phyloP scores from a whole-genome alignment of 805 yeast species.

The Cyberlindnera euphorbiae region DNA sequence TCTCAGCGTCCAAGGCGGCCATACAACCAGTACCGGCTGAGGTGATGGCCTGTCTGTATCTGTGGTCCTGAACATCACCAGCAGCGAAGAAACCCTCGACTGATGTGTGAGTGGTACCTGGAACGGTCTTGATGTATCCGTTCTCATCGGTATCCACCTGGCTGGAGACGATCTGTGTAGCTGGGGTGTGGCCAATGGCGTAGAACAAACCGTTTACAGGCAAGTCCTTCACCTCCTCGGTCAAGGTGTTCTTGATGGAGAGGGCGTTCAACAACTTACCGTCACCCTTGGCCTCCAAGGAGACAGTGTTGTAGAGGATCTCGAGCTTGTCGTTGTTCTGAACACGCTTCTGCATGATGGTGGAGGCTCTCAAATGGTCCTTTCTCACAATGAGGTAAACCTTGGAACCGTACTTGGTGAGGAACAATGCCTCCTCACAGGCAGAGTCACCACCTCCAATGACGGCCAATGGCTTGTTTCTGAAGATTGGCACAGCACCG shows the following conservation, averaged over 20 bases:
- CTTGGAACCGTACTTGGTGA: conserved; percentile 97
- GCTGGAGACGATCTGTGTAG: conserved; percentile 72
- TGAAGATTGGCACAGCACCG: conserved; percentile 98
- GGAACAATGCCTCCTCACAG: conserved; percentile 96
- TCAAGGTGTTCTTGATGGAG: conserved; percentile 62
- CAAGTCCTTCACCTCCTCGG: conserved; percentile 64
- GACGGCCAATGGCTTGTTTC: conserved; percentile 96
- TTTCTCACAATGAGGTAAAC: conserved; percentile 92
- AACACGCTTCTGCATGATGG: conserved; percentile 95
- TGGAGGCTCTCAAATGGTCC: conserved; percentile 90
- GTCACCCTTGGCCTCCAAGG: conserved; percentile 89
- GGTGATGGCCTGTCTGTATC: conserved; percentile 97
- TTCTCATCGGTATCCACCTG: conserved; percentile 78
- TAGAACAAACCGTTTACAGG: conserved; percentile 90
- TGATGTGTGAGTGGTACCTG: conserved; percentile 85
- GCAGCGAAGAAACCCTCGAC: conserved; percentile 94
- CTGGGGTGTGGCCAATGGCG: conserved; percentile 97
- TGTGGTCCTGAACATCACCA: conserved; percentile 97
- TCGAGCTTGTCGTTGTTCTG: conserved; percentile 82
- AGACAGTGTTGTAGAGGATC: conserved; percentile 79
- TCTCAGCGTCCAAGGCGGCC: conserved; percentile 97
- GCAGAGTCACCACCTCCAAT: conserved; percentile 99
- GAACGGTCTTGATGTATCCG: conserved; percentile 85
- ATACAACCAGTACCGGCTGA: conserved; percentile 99
- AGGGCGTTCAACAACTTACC: conserved; percentile 74